Evolutionary conservation across 441 rosid genomes (phyloP).

Genomic region (Eruca vesicaria): DNA sequence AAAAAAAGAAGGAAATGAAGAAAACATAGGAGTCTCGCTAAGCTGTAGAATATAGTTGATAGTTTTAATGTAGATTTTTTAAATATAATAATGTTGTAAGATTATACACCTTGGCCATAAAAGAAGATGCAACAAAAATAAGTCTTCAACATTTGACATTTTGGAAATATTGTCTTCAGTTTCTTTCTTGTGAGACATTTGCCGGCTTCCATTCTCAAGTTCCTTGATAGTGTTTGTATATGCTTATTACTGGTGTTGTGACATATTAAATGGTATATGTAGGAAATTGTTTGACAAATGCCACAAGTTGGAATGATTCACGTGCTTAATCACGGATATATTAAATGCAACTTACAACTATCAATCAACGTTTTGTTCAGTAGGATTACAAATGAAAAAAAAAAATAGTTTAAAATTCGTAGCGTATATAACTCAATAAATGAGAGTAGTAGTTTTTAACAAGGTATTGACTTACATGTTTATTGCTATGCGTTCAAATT

Average conservation of each 20-base stretch:
- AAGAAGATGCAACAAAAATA: background rate
- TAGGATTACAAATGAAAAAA: too few relatives aligned
- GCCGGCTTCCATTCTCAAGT: background rate
- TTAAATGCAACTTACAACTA: background rate
- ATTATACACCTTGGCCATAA: background rate
- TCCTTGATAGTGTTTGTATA: background rate
- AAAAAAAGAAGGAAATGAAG: background rate
- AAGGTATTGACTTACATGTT: background rate
- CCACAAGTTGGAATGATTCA: background rate
- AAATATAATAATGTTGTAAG: background rate
- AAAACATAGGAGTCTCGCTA: constrained; percentile 21
- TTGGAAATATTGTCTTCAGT: background rate
- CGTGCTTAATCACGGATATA: background rate
- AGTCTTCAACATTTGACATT: background rate
- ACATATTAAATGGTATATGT: background rate
- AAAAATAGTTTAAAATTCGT: background rate
- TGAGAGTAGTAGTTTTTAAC: background rate
- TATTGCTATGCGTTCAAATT: background rate
- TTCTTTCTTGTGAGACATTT: background rate
- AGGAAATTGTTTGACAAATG: background rate
- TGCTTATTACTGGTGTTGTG: background rate
- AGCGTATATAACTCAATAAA: background rate
- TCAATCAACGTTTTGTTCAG: background rate
- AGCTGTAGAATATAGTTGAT: constrained; percentile 25
- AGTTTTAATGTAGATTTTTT: background rate